Evolutionary conservation across 441 rosid species (phyloP).

Genomic region (Metrosideros polymorpha): DNA sequence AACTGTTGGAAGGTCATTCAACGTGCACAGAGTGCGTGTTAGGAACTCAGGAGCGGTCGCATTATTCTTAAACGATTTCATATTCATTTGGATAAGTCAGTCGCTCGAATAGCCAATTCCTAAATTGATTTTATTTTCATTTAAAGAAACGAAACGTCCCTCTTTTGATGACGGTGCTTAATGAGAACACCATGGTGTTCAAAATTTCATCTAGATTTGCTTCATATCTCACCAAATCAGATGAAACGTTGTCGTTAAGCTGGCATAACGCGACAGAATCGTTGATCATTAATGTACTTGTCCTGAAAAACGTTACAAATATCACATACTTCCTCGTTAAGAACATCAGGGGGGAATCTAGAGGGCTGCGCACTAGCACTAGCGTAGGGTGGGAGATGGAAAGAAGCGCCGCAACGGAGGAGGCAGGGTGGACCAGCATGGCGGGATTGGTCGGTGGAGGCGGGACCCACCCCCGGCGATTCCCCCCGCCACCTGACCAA

Average conservation of each 20-base stretch:
- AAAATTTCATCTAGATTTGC: not conserved
- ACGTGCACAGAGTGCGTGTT: accelerated
- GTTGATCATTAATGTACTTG: not conserved
- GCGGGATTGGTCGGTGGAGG: not conserved
- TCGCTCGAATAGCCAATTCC: accelerated
- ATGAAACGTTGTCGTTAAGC: not conserved
- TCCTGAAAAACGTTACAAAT: not conserved
- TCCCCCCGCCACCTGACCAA: not conserved
- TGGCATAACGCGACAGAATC: not conserved
- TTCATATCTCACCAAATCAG: not conserved
- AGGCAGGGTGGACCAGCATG: not conserved
- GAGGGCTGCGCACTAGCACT: not conserved
- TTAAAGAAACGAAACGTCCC: not conserved
- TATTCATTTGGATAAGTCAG: not conserved
- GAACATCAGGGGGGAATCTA: not conserved
- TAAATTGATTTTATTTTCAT: not conserved
- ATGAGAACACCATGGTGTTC: not conserved
- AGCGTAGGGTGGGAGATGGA: not conserved
- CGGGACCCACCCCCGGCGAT: not conserved
- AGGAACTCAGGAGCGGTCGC: accelerated
- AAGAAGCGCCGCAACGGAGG: not conserved
- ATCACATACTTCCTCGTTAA: not conserved
- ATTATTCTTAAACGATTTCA: not conserved
- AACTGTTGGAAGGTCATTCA: not conserved
- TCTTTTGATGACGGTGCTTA: not conserved